Evolutionary conservation across 768 basidiomycete genomes (phyloP).

Genomic region (Cystobasidiopsis lactophilus): DNA sequence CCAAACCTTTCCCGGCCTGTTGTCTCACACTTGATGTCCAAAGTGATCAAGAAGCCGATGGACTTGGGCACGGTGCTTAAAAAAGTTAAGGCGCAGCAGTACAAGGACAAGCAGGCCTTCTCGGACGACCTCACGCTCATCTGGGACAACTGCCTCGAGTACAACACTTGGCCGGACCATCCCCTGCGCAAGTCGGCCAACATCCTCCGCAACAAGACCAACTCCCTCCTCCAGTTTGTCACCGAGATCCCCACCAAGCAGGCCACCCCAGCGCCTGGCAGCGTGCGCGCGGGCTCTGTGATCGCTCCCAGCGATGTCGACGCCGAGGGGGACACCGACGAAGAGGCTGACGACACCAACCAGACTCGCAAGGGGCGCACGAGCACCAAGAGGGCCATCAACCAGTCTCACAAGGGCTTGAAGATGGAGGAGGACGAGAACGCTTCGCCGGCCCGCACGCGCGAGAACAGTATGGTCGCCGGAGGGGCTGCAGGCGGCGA

Average conservation of each 20-base stretch:
- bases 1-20: not conserved
- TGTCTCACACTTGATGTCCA: too few relatives aligned
- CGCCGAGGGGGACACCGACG: conserved; percentile 40
- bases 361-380: conserved; percentile 15
- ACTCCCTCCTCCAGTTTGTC: conserved; percentile 64
- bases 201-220: conserved; percentile 61
- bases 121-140: conserved; percentile 84
- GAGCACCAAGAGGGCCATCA: not conserved
- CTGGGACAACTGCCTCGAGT: conserved; percentile 83
- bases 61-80: conserved; percentile 78
- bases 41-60: conserved; percentile 89
- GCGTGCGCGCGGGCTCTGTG: not conserved
- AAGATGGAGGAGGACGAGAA: conserved; percentile 16
- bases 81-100: conserved; percentile 68
- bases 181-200: conserved; percentile 62
- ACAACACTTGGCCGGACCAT: conserved; percentile 71
- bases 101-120: conserved; percentile 76
- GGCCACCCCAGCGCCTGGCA: conserved; percentile 7
- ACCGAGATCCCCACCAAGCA: conserved; percentile 53
- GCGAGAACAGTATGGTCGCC: conserved; percentile 17
- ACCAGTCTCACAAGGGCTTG: not conserved
- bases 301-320: conserved; percentile 7
- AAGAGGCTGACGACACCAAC: conserved; percentile 33
- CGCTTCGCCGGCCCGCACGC: conserved; percentile 4
- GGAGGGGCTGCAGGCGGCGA: conserved; percentile 12